Base-by-base conservation (phyloP, 352 stramenopile genomes). In the Poterioochromonas sp. region DNA sequence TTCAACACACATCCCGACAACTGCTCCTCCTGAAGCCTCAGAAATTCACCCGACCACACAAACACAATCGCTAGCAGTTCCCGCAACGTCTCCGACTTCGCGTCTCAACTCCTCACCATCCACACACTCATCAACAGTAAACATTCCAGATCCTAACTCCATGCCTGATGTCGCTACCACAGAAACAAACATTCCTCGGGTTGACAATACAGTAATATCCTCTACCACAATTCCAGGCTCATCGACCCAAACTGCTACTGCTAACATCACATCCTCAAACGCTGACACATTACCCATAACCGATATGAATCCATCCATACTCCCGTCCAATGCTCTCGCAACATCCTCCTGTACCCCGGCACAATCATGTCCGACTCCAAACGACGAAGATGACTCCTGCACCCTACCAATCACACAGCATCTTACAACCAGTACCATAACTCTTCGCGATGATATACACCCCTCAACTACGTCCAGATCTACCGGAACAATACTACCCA, bases 21-120 rank as follows among this genome's bases (percentile, higher is more conserved):
- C 58, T 68, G 58, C 58, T 68, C 29, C 58, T 68, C 58, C 58
- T 68, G 58, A 68, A 68, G 15, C 58, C 58, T 68, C 58, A 68
- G 29, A 68, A 35, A 18, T 35, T 68, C 58, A 68, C 58, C 58
- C 15, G 58, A 68, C 58, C 15, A 18, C 58, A 68, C 15, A 35
- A 18, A 35, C 58, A 18, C 29, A 35, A 18, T 35, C 15, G 29
- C 15, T 39, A 18, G 15, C 29, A 68, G 58, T 68, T 35, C 58
- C 58, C 58, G 29, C 26, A 35, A 68, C 15, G 29, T 35, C 58
- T 68, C 29, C 58, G 26, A 68, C 58, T 20, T 35, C 58, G 15
- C 15, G 5, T 26, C 58, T 68, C 29, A 35, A 68, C 29, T 39
- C 26, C 29, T 35, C 58, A 12, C 15, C 58, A 68, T 35, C 58